Base-by-base conservation (phyloP, 768 basidiomycete species). In the Hirschioporus abietinus region DNA sequence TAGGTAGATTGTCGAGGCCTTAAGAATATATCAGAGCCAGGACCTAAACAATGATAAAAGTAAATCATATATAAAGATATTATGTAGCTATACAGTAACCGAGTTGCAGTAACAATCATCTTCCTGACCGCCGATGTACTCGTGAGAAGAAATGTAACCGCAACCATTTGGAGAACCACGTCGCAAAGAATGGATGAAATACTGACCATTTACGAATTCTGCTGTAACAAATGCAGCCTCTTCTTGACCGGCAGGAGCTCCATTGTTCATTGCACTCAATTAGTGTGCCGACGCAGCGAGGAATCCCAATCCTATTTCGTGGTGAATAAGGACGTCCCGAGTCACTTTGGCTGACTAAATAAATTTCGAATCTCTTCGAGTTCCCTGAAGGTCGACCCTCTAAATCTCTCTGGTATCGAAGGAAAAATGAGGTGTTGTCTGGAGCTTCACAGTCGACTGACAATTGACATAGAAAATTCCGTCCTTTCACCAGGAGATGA, bases 1-100 rank as follows among this genome's bases (percentile, higher is more conserved):
- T 78, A 0, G 83, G 83, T 66, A 84, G 74, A 68, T 84, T 84
- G 66, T 84, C 83, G 23, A 84, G 77, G 64, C 81, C 83, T 84
- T 69, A 17, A 52, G 58, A 35, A 59, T 34, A 58, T 35, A 61
- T 62, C 64, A 57, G 58, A 42, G 35, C 23, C 20, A 36, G 9
- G 24, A 52, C 57, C 23, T 7, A 27, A 57, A 15, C 5, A 10
- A 58, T 23, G n/a, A 58, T 17, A 42, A 52, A 10, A 12, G 26
- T 15, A 42, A 57, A 27, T 26, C 8, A 42, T 42, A 63, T 25
- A 23, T 23, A 34, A 66, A 9, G 20, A 34, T 42, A 63, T 27
- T 20, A 34, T n/a, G n/a, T n/a, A n/a, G n/a, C 24, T 30, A 23
- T 34, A 15, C 15, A 26, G 30, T 30, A 30, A 30, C 30, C 30